phyloP scores from a whole-genome alignment of 805 yeast genomes.

The Blastobotrys muscicola region DNA sequence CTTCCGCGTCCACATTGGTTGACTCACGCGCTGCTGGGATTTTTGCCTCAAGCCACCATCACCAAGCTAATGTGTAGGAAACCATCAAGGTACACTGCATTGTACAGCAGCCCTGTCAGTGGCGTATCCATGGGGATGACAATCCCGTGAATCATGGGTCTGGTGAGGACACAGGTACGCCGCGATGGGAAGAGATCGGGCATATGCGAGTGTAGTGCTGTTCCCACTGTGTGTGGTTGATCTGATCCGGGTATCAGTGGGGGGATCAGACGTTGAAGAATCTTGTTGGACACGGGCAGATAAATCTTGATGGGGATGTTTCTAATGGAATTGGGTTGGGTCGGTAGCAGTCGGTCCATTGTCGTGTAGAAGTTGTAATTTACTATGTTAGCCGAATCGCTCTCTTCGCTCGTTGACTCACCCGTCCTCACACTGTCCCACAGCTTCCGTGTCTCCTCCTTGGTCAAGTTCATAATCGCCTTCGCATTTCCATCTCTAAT shows the following conservation, averaged over 20 bases:
- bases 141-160: conserved; percentile 49
- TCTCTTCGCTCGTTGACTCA: conserved; percentile 16
- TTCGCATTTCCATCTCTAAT: conserved; percentile 71
- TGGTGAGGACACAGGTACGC: conserved; percentile 29
- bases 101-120: conserved; percentile 36
- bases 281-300: conserved; percentile 28
- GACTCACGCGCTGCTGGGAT: not conserved
- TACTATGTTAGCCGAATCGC: conserved; percentile 7
- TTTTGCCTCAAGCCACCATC: conserved; percentile 25
- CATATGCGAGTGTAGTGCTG: conserved; percentile 31
- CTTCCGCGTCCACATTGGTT: conserved; percentile 1
- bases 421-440: conserved; percentile 41
- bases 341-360: conserved; percentile 19
- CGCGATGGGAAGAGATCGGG: conserved; percentile 41
- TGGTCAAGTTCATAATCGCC: conserved; percentile 67
- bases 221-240: conserved; percentile 29
- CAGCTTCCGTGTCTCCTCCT: conserved; percentile 44
- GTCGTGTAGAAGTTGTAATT: conserved; percentile 20
- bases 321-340: conserved; percentile 11
- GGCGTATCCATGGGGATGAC: conserved; percentile 37
- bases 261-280: conserved; percentile 28
- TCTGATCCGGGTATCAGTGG: conserved; percentile 11
- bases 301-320: conserved; percentile 28
- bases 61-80: conserved; percentile 47
- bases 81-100: conserved; percentile 50